A percentile compares a stretch with the other conserved stretches of the same genome.
phyloP scores from a whole-genome alignment of 164 flowering plant genomes.

The Kingdonia uniflora region DNA sequence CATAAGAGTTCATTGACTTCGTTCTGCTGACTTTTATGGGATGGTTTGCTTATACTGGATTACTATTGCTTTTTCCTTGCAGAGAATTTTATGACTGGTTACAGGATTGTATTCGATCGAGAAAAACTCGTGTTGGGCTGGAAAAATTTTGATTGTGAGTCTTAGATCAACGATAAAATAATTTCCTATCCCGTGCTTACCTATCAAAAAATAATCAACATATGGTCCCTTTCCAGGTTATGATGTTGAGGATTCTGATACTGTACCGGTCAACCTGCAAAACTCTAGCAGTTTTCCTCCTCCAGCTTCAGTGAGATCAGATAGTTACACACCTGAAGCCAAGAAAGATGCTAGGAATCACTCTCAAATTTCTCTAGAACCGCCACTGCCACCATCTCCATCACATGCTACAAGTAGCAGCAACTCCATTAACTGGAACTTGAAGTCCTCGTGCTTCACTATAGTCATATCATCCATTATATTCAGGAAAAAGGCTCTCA shows the following conservation, averaged over 20 bases:
- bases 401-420: too few relatives aligned
- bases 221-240: conserved; percentile 23
- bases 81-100: conserved; percentile 93
- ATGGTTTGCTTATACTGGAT: conserved; percentile 1
- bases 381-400: too few relatives aligned
- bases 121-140: conserved; percentile 69
- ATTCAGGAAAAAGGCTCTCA: too few relatives aligned
- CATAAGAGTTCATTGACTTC: too few relatives aligned
- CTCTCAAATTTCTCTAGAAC: neutral
- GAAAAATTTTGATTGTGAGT: conserved; percentile 72
- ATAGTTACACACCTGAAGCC: conserved; percentile 24
- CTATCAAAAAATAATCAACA: neutral
- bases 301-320: conserved; percentile 15
- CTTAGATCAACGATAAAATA: neutral
- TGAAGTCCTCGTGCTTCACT: too few relatives aligned
- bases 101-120: conserved; percentile 63
- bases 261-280: conserved; percentile 14
- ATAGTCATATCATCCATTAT: too few relatives aligned
- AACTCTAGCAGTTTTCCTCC: conserved; percentile 20
- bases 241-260: conserved; percentile 14
- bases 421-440: too few relatives aligned
- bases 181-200: neutral
- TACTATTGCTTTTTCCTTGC: conserved; percentile 12
- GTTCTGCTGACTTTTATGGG: too few relatives aligned
- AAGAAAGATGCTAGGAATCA: conserved; percentile 4